Evolutionary conservation across 2,329 filamentous ascomycete genomes (phyloP).

Genomic region (Xylaria sp.): DNA sequence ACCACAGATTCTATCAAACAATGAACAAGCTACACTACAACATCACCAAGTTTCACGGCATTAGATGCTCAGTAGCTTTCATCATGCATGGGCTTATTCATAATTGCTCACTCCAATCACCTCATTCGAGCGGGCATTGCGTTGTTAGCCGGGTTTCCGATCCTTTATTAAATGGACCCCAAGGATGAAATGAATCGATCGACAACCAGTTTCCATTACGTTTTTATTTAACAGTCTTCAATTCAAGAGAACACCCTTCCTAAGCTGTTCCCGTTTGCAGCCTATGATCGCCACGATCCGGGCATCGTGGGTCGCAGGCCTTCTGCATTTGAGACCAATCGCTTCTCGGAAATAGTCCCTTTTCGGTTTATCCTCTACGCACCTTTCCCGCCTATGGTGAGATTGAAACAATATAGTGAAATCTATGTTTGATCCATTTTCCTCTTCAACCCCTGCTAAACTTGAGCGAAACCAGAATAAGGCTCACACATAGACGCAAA

Average conservation of each 20-base stretch:
- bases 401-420: constrained; percentile 25
- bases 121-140: constrained; percentile 24
- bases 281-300: constrained; percentile 26
- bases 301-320: constrained; percentile 24
- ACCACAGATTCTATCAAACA: constrained; percentile 7
- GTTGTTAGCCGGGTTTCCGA: constrained; percentile 34
- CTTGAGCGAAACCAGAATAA: not conserved
- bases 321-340: constrained; percentile 13
- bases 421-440: constrained; percentile 24
- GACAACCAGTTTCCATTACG: constrained; percentile 38
- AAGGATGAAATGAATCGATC: constrained; percentile 32
- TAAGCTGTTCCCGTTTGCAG: not conserved
- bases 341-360: constrained; percentile 28
- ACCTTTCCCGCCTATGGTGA: constrained; percentile 22
- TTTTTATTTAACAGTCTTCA: constrained; percentile 25
- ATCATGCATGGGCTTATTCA: constrained; percentile 21
- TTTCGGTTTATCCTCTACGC: constrained; percentile 19
- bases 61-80: not conserved
- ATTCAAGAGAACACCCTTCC: not conserved
- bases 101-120: constrained; percentile 20
- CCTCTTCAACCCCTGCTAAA: not conserved
- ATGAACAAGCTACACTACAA: constrained; percentile 14
- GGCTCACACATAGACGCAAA: not conserved
- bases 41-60: constrained; percentile 17
- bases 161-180: constrained; percentile 34